Percentiles rank a stretch among this genome's conserved stretches.
Conservation (phyloP, 2,329 filamentous ascomycete genomes). For the Hypoxylon sp. region DNA sequence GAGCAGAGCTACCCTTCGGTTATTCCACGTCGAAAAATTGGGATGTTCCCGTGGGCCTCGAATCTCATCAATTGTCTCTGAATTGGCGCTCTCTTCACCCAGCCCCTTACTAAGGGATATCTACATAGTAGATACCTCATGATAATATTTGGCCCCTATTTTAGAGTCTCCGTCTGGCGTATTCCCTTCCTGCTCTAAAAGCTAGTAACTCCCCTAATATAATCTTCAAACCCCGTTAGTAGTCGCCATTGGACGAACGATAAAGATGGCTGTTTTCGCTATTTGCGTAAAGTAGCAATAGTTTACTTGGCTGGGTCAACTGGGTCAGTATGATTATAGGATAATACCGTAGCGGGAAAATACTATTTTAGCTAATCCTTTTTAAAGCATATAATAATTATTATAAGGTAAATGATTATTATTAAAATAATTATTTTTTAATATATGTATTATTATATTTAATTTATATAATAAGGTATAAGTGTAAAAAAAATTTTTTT, state of each 20-base stretch:
- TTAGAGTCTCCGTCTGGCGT: neutral
- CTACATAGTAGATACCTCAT: neutral
- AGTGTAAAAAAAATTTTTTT: too few relatives aligned
- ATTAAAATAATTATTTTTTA: too few relatives aligned
- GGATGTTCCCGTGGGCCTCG: neutral
- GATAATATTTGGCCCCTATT: neutral
- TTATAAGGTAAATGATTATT: too few relatives aligned
- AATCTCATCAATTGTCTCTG: neutral
- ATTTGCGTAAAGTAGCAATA: neutral
- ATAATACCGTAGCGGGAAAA: too few relatives aligned
- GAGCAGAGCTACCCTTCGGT: neutral
- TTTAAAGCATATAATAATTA: too few relatives aligned
- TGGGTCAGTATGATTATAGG: too few relatives aligned
- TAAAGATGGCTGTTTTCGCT: neutral
- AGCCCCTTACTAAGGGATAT: neutral
- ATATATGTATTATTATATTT: too few relatives aligned
- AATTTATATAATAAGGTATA: too few relatives aligned
- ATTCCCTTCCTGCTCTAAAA: neutral
- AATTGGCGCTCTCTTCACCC: neutral
- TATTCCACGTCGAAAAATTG: neutral
- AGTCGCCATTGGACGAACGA: neutral
- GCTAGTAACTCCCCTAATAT: neutral
- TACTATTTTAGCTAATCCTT: too few relatives aligned
- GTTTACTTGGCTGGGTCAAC: neutral
- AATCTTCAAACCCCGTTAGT: neutral